These are phyloP conservation scores for Cyclostephanos tholiformis DNA, from an alignment of 108 stramenopile genomes.

Conservation along the genomic window DNA sequence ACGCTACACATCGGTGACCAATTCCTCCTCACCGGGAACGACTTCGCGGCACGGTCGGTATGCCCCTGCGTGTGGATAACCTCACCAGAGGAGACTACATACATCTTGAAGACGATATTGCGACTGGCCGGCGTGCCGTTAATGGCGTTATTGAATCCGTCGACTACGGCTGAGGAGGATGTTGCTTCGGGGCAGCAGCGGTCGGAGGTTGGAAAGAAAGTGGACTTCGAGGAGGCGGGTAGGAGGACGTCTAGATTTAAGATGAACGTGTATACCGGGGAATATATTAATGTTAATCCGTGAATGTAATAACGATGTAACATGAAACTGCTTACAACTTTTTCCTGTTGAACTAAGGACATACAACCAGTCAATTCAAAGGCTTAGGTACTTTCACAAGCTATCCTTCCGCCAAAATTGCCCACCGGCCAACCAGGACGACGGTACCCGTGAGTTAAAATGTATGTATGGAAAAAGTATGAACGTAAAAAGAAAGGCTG, in stretches of 20 bases:
- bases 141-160: slow-evolving; percentile 34
- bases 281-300: slow-evolving; percentile 21
- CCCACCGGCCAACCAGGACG: no score
- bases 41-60: slow-evolving; percentile 83
- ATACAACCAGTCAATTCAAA: no score
- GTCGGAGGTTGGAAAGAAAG: background rate
- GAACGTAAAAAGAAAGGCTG: no score
- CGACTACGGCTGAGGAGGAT: slow-evolving; percentile 21
- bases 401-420: no score
- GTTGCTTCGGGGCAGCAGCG: slow-evolving; percentile 1
- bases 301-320: no score
- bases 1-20: slow-evolving; percentile 75
- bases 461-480: no score
- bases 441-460: no score
- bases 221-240: slow-evolving; percentile 19
- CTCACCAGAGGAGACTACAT: slow-evolving; percentile 88
- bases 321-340: no score
- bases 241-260: slow-evolving; percentile 61
- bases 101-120: slow-evolving; percentile 85
- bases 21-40: slow-evolving; percentile 92
- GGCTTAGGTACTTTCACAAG: no score
- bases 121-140: slow-evolving; percentile 69
- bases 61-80: slow-evolving; percentile 94
- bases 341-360: no score
- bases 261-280: slow-evolving; percentile 92